Base-by-base conservation (phyloP, 2,329 filamentous ascomycete species). In the Hypoxylon sp. region DNA sequence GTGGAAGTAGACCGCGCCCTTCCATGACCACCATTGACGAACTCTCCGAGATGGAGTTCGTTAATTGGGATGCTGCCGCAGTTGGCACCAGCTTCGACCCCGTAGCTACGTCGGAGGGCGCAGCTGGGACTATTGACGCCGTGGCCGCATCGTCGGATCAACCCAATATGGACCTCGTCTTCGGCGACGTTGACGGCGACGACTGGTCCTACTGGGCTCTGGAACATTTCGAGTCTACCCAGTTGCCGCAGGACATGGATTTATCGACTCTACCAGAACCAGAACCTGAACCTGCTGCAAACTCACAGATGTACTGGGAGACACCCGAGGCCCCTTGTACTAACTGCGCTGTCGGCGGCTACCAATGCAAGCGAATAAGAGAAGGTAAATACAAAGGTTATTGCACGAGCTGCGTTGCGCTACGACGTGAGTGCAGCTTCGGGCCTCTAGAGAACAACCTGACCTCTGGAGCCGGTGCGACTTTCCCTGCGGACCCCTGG, bases 401-500 rank as follows among this genome's bases (percentile, higher is more conserved):
- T 68, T 89, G 87, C 72, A 89, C 87, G 28, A 87, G 83, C 70
- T 89, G 87, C 70, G 85, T 89, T 46, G 87, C 87, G 12, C 78
- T 89, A 32, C 80, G 82, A n/a, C 79, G 83, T 69, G 80, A 83
- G 36, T 89, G 87, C 76, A 89, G 86, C 76, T 85, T 89, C 65
- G 84, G 81, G 3, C 74, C 78, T 24, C 67, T 68, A 4, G 70
- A 75, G 26, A 72, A 76, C 64, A 76, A 75, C 53, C 70, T 79
- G 42, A 75, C 78, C 48, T 72, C 78, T 2, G 76, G 71, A 40
- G 64, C 72, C 71, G 28, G 72, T 45, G 53, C 70, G n/a, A 76
- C 75, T n/a, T 83, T 85, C 30, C 79, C 83, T 18, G 70, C 77
- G 32, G 81, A 83, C 71, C 78, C 81, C 2, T 83, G 82, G 81